phyloP scores from a whole-genome alignment of 345 rosid species.

The Acer saccharum region DNA sequence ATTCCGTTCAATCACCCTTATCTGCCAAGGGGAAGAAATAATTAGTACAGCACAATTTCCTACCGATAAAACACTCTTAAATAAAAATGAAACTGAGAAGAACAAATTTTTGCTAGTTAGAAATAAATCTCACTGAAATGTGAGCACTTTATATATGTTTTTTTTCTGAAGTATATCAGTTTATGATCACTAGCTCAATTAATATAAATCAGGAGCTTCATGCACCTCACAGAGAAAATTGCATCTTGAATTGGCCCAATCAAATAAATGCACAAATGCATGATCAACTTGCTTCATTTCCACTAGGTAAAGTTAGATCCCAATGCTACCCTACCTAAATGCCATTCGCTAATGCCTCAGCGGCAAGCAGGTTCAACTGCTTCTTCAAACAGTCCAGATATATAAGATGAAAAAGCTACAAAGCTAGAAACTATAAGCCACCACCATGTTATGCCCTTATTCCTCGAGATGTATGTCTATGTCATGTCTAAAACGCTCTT shows the following conservation, averaged over 20 bases:
- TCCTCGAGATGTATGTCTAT: neutral
- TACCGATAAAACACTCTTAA: slow-evolving; percentile 14
- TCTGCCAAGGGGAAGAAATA: slow-evolving; percentile 44
- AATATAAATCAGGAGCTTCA: neutral
- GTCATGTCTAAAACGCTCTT: neutral
- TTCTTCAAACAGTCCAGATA: neutral
- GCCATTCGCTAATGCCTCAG: neutral
- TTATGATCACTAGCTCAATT: neutral
- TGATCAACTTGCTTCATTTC: neutral
- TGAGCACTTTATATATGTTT: neutral
- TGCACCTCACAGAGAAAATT: too few species aligned
- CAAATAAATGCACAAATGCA: slow-evolving; percentile 4
- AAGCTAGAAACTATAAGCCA: neutral
- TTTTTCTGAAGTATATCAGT: neutral
- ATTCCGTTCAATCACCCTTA: slow-evolving; percentile 86
- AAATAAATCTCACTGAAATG: neutral
- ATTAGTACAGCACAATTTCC: slow-evolving; percentile 10
- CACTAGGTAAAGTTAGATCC: neutral
- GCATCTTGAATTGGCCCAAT: neutral
- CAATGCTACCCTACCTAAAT: neutral
- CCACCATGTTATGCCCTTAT: neutral
- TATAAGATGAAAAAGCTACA: neutral
- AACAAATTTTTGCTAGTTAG: neutral
- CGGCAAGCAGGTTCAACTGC: neutral
- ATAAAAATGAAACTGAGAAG: neutral